These are phyloP conservation scores for Lactifluus pinguis DNA, from an alignment of 768 basidiomycete genomes.

Conservation along the genomic window DNA sequence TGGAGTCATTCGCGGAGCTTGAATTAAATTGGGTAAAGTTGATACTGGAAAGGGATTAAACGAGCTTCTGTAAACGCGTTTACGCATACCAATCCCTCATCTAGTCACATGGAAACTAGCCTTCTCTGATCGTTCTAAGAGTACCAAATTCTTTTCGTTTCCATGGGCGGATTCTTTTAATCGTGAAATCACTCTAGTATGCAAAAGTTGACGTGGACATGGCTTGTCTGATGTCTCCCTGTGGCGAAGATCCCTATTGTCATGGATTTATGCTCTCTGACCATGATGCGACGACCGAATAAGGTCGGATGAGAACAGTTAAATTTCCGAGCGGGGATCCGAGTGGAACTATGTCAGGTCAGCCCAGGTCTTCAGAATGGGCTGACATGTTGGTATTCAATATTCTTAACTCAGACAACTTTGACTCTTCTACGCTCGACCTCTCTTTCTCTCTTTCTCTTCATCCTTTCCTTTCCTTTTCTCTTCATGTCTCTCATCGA, in stretches of 20 bases:
- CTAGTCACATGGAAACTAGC: slow-evolving; percentile 3
- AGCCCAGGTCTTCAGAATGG: neutral
- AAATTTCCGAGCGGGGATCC: slow-evolving; percentile 8
- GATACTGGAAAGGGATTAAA: neutral
- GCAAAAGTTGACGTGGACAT: neutral
- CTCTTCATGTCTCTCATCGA: slow-evolving; percentile 37
- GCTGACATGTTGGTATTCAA: slow-evolving; percentile 14
- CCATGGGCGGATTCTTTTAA: slow-evolving; percentile 1
- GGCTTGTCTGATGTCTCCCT: slow-evolving; percentile 3
- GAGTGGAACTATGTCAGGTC: slow-evolving; percentile 4
- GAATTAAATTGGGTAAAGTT: neutral
- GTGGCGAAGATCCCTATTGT: slow-evolving; percentile 5
- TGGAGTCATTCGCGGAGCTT: slow-evolving; percentile 16
- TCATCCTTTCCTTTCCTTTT: neutral
- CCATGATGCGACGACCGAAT: slow-evolving; percentile 10
- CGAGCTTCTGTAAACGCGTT: neutral
- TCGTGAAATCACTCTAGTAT: too few relatives aligned
- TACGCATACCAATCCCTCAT: slow-evolving; percentile 6
- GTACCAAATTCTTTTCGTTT: neutral
- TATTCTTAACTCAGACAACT: slow-evolving; percentile 8
- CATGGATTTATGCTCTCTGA: neutral
- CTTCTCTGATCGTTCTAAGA: neutral
- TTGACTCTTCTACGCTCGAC: neutral
- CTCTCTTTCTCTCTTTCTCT: neutral
- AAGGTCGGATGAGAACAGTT: neutral